A percentile compares a stretch with the other conserved stretches of the same genome.
Evolutionary conservation across 108 stramenopile genomes (phyloP).

Genomic region (Cyclotella cryptica): DNA sequence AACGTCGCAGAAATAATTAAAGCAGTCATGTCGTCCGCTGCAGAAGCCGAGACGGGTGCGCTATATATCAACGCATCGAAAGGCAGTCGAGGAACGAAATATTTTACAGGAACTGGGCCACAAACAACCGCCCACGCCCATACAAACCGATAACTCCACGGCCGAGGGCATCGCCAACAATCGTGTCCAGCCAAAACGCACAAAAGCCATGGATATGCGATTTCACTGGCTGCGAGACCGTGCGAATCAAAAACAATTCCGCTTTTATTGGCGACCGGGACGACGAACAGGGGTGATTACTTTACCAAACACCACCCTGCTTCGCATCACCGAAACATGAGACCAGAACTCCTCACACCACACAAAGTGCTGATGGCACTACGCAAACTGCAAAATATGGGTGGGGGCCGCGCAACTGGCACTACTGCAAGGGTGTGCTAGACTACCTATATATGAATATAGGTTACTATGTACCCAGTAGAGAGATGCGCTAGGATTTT

Average conservation of each 20-base stretch:
- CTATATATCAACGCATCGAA: slow-evolving; percentile 51
- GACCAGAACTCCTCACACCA: slow-evolving; percentile 11
- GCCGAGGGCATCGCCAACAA: slow-evolving; percentile 55
- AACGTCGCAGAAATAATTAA: slow-evolving; percentile 31
- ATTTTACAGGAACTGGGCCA: slow-evolving; percentile 51
- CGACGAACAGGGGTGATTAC: slow-evolving; percentile 16
- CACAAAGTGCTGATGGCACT: slow-evolving; percentile 20
- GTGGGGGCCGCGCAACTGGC: slow-evolving; percentile 3
- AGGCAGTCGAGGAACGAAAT: slow-evolving; percentile 27
- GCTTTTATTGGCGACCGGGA: slow-evolving; percentile 17
- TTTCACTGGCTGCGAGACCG: slow-evolving; percentile 20
- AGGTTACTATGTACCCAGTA: slow-evolving; percentile 7
- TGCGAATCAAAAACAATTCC: slow-evolving; percentile 17
- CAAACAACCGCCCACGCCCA: slow-evolving; percentile 56
- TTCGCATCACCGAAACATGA: slow-evolving; percentile 19
- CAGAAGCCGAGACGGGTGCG: slow-evolving; percentile 59
- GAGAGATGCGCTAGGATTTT: not conserved
- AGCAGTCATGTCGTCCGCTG: slow-evolving; percentile 36
- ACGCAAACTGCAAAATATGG: slow-evolving; percentile 13
- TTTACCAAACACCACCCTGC: slow-evolving; percentile 23
- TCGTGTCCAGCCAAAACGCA: slow-evolving; percentile 50
- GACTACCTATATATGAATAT: slow-evolving; percentile 11
- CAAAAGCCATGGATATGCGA: slow-evolving; percentile 10
- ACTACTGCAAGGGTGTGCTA: slow-evolving; percentile 26
- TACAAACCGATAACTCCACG: slow-evolving; percentile 50